These are phyloP conservation scores for Pseudogymnoascus sp. DNA, from an alignment of 2,329 filamentous ascomycete genomes.

Conservation along the genomic window DNA sequence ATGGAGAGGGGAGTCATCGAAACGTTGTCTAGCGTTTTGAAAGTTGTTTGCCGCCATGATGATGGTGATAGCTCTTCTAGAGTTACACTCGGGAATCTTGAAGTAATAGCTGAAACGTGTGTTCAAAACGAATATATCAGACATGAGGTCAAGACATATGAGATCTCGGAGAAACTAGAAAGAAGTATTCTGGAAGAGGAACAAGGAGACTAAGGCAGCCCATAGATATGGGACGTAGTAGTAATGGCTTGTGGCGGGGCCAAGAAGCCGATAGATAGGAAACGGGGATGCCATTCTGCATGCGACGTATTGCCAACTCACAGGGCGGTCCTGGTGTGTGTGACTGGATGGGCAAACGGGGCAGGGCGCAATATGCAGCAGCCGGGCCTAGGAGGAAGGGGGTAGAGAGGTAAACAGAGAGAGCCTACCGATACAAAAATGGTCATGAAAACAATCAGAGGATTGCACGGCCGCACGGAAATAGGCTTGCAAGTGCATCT, in stretches of 20 bases:
- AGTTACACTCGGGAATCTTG: constrained; percentile 6
- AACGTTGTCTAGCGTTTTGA: constrained; percentile 2
- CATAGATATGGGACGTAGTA: neutral
- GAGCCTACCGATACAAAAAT: neutral
- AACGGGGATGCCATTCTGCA: constrained; percentile 7
- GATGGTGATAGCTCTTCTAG: neutral
- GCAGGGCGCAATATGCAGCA: constrained; percentile 3
- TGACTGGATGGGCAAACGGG: constrained; percentile 1
- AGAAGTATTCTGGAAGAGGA: constrained; percentile 5
- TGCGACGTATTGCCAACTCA: constrained; percentile 4
- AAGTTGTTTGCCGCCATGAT: constrained; percentile 5
- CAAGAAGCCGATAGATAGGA: constrained; percentile 1
- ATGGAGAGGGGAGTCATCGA: constrained; percentile 5
- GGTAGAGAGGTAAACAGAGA: neutral
- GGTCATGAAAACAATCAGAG: constrained; percentile 5
- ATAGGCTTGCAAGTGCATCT: constrained; percentile 3
- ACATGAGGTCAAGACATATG: constrained; percentile 6
- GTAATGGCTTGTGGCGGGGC: neutral
- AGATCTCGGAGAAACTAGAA: constrained; percentile 4
- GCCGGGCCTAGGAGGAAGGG: neutral
- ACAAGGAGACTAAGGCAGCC: constrained; percentile 1
- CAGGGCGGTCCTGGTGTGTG: constrained; percentile 3
- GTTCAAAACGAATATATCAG: constrained; percentile 2
- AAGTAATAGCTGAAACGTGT: constrained; percentile 2
- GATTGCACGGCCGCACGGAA: constrained; percentile 1